Percentiles rank a stretch among this genome's conserved stretches.
Conservation (phyloP, 2,329 filamentous ascomycete genomes). For the Taxawa tesnikishii region DNA sequence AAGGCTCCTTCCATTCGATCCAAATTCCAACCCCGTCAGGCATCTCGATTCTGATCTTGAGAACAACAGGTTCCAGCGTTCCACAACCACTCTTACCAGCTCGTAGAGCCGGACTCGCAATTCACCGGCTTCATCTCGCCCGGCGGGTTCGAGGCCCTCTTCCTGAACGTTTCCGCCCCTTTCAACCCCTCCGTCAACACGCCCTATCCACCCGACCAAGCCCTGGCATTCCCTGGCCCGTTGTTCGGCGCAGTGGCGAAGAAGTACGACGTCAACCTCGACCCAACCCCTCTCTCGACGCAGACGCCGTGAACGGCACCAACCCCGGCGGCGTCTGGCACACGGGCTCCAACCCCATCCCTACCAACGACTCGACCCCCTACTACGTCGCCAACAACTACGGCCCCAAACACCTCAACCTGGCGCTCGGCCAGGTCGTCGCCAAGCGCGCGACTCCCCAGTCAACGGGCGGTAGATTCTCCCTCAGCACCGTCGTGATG, state of each 20-base stretch:
- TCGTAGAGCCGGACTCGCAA: constrained; percentile 35
- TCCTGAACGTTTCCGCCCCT: constrained; percentile 22
- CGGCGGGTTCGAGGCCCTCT: constrained; percentile 33
- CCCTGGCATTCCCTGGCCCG: too few relatives aligned
- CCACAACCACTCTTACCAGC: constrained; percentile 37
- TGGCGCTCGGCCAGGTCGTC: constrained; percentile 29
- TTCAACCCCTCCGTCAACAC: constrained; percentile 23
- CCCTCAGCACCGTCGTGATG: constrained; percentile 32
- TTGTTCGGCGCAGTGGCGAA: constrained; percentile 22
- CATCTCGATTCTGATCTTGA: too few relatives aligned
- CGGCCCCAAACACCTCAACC: constrained; percentile 33
- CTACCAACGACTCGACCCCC: constrained; percentile 18
- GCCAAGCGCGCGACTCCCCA: constrained; percentile 29
- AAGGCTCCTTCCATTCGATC: too few relatives aligned
- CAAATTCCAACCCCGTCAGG: too few relatives aligned
- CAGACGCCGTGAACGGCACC: constrained; percentile 29
- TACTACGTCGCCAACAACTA: constrained; percentile 35
- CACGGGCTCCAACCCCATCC: constrained; percentile 22
- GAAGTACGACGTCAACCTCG: constrained; percentile 32
- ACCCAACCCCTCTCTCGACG: constrained; percentile 25
- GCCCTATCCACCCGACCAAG: too few relatives aligned
- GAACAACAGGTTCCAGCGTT: constrained; percentile 10
- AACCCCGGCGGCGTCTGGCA: constrained; percentile 27
- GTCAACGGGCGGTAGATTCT: constrained; percentile 30
- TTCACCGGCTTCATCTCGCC: constrained; percentile 34